phyloP scores from a whole-genome alignment of 176 grass and related monocot species.

The Tillandsia leiboldiana region DNA sequence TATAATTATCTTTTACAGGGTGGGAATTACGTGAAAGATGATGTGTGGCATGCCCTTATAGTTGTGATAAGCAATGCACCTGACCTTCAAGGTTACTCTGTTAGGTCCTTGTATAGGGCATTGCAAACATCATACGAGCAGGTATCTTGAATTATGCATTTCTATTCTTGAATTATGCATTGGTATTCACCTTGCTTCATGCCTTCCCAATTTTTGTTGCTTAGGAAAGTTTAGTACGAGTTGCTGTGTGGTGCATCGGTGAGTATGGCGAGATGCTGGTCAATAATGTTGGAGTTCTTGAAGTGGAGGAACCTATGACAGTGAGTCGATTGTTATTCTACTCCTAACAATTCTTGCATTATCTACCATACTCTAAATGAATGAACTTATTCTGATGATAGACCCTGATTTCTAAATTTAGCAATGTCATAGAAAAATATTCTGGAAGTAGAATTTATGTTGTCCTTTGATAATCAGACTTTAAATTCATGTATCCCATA shows the following conservation, averaged over 20 bases:
- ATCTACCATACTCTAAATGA: too few relatives aligned
- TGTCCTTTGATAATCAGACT: too few relatives aligned
- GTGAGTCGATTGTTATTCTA: constrained; percentile 38
- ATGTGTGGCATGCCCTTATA: constrained; percentile 93
- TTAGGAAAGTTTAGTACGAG: constrained; percentile 93
- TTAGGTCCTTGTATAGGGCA: constrained; percentile 79
- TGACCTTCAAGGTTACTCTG: constrained; percentile 97
- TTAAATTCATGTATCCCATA: too few relatives aligned
- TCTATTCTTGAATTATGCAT: constrained; percentile 22
- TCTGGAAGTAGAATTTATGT: too few relatives aligned
- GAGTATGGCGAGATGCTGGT: constrained; percentile 99
- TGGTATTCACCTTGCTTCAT: constrained; percentile 19
- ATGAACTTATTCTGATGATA: too few relatives aligned
- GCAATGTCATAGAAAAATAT: too few relatives aligned
- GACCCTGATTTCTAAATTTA: too few relatives aligned
- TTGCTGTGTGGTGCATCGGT: constrained; percentile 93
- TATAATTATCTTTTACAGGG: constrained; percentile 35
- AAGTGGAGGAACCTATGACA: constrained; percentile 71
- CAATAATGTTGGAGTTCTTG: constrained; percentile 63
- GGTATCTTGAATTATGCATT: constrained; percentile 36
- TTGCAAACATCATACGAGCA: constrained; percentile 59
- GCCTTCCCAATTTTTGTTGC: constrained; percentile 28
- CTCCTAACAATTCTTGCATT: not conserved
- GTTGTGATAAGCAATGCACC: constrained; percentile 83
- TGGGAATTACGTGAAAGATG: constrained; percentile 87